Percentiles rank a stretch among this genome's conserved stretches.
Evolutionary conservation across 495 filamentous ascomycete genomes (phyloP).

Genomic region (Xanthoparmelia taractica): DNA sequence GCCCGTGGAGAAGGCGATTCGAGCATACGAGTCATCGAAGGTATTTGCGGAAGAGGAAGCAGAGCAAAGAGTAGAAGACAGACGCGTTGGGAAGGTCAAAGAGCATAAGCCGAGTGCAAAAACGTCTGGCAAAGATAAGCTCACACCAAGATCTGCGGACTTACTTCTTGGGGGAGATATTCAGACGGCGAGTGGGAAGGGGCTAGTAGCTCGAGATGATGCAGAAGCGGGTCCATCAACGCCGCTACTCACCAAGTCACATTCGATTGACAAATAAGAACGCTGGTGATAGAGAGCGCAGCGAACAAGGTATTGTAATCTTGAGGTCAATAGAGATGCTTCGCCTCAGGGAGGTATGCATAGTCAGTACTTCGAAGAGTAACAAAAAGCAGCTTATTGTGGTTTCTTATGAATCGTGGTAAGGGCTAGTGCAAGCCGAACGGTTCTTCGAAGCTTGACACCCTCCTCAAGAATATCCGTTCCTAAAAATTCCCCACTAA

Average conservation of each 20-base stretch:
- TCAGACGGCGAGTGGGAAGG: neutral
- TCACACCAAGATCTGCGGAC: no score
- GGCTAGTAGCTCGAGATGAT: neutral
- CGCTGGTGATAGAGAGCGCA: neutral
- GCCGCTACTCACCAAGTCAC: neutral
- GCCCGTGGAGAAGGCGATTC: neutral
- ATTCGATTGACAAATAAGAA: neutral
- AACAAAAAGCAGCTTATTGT: no score
- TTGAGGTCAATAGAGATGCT: no score
- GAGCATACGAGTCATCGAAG: neutral
- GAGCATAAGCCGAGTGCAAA: neutral
- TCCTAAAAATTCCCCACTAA: no score
- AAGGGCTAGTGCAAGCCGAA: no score
- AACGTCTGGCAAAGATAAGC: neutral
- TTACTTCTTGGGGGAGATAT: neutral
- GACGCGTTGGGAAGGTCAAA: neutral
- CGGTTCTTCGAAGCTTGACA: no score
- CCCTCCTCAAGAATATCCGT: no score
- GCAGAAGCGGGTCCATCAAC: neutral
- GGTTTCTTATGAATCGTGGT: no score
- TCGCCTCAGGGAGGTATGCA: no score
- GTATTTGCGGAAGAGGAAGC: neutral
- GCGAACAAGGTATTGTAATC: no score
- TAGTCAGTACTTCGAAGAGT: no score
- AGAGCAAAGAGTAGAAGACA: neutral